Evolutionary conservation across 2,329 filamentous ascomycete species (phyloP).

Genomic region (Trichoderma hamatum): DNA sequence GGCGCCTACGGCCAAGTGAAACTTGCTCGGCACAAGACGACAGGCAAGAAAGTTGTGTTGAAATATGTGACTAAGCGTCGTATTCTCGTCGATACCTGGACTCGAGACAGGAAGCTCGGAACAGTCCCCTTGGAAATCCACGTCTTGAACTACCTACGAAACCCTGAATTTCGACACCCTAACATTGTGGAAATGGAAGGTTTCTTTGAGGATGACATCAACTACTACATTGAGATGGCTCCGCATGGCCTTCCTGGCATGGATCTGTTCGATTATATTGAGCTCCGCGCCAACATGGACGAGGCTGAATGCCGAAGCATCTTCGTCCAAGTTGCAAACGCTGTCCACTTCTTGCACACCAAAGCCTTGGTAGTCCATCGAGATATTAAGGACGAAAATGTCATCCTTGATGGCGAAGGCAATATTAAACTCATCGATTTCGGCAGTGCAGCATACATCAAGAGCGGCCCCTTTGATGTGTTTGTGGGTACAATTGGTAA

Average conservation of each 20-base stretch:
- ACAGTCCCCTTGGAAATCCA: slow-evolving; percentile 97
- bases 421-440: slow-evolving; percentile 98
- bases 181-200: slow-evolving; percentile 75
- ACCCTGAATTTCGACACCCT: slow-evolving; percentile 67
- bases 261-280: slow-evolving; percentile 99
- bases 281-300: slow-evolving; percentile 94
- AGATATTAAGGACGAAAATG: slow-evolving; percentile 99
- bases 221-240: slow-evolving; percentile 99
- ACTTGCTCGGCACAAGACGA: slow-evolving; percentile 81
- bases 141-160: slow-evolving; percentile 87
- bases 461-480: slow-evolving; percentile 96
- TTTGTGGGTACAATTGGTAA: slow-evolving; percentile 98
- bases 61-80: slow-evolving; percentile 98
- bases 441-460: slow-evolving; percentile 96
- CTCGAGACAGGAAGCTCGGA: slow-evolving; percentile 85
- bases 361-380: slow-evolving; percentile 92
- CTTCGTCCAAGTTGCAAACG: slow-evolving; percentile 88
- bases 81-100: slow-evolving; percentile 98
- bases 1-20: slow-evolving; percentile 98
- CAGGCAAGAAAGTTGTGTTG: slow-evolving; percentile 82
- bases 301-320: slow-evolving; percentile 93
- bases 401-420: slow-evolving; percentile 92
- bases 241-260: slow-evolving; percentile 95
- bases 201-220: slow-evolving; percentile 78
- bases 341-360: slow-evolving; percentile 87